Evolutionary conservation across 2,329 filamentous ascomycete genomes (phyloP).

Genomic region (Myriangium duriaei): DNA sequence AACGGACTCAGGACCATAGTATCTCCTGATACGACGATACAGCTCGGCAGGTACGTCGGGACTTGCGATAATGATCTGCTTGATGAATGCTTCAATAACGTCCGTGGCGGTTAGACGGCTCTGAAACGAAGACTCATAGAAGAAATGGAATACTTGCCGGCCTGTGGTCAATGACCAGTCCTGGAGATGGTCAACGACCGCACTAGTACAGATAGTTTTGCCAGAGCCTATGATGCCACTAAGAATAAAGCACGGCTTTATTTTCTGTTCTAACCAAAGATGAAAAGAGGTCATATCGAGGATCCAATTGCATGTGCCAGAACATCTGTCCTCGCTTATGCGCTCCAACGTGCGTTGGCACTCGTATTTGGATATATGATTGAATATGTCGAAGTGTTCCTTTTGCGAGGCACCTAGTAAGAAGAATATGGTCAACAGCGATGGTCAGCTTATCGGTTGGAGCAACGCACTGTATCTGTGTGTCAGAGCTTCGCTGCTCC

Average conservation of each 20-base stretch:
- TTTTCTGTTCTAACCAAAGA: background rate
- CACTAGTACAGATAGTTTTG: slow-evolving; percentile 1
- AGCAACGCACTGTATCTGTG: too few relatives aligned
- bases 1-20: background rate
- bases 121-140: background rate
- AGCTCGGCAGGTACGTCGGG: background rate
- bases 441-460: too few relatives aligned
- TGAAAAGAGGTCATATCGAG: background rate
- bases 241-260: background rate
- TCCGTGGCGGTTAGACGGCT: background rate
- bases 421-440: too few relatives aligned
- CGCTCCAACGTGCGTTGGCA: background rate
- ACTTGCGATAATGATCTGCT: background rate
- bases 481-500: background rate
- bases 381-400: background rate
- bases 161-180: background rate
- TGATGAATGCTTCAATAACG: slow-evolving; percentile 1
- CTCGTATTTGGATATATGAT: slow-evolving; percentile 1
- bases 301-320: background rate
- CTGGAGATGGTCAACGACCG: background rate
- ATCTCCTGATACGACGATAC: background rate
- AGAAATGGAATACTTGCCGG: background rate
- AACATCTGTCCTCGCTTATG: background rate
- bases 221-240: slow-evolving; percentile 2
- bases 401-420: background rate